Evolutionary conservation across 2,329 filamentous ascomycete genomes (phyloP), one percentile per base, ranked within the genome.

Genomic region (Aspergillus puulaauensis): DNA sequence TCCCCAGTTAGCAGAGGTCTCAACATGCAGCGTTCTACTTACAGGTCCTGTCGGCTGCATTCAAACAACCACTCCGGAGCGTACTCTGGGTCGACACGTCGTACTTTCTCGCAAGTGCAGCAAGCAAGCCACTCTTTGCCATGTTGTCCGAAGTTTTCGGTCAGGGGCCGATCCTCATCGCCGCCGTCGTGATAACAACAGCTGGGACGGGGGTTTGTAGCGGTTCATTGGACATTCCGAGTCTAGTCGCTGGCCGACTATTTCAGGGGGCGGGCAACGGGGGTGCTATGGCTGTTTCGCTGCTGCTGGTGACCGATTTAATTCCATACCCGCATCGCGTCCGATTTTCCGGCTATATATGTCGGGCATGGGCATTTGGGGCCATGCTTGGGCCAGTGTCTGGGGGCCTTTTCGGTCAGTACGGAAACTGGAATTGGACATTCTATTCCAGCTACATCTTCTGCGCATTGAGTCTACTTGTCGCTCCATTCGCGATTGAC

Each of bases 41-140:
- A 24, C 47, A 73, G 62, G 50, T 72, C 61, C 66, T 63, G 62
- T 81, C 63, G 66, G 76, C 41, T 46, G 66, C 15, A 61, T 74
- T 61, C 64, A 79, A 23, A 50, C 72, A 45, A 65, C 74, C 56
- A 58, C 70, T 61, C 61, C 76, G 35, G 9, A 71, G 75, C 47
- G 71, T 76, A 0, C 78, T 83, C 56, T 84, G 82, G 82, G 73
- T 79, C 12, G 79, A 77, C 2, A 78, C 80, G 0, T 74, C 76
- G 3, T 83, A 82, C 57, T 72, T 83, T 0, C 67, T 82, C 5
- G 61, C 66, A 51, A 69, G 64, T 50, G 66, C 69, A 17, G 61
- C 64, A 11, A 67, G 69, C 12, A 69, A 71, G 43, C 54, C 67
- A 1, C 61, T 71, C 11, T 71, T 70, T 55, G 59, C 67, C 19